Evolutionary conservation across 2,329 filamentous ascomycete genomes (phyloP), one percentile per base, ranked within the genome.

Genomic region (Diaporthe caulivora): DNA sequence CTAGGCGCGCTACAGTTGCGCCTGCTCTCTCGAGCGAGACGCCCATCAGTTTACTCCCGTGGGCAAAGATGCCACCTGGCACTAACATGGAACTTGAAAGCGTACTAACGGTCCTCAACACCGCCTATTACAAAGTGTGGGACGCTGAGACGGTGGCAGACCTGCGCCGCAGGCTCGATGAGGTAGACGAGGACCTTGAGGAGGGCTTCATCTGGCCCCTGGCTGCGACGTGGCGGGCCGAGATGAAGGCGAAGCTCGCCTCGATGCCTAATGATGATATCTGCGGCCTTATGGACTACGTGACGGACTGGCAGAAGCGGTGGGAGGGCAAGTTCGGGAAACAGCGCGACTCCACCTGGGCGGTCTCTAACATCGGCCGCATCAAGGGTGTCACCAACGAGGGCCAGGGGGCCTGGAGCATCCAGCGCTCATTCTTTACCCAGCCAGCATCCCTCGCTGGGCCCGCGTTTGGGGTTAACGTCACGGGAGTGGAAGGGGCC

Each of bases 301-400:
- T 89, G 7, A 53, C 78, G 2, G 84, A 90, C 80, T 87, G 85
- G 80, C 78, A 80, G 51, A 76, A 77, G 1, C 86, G 83, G 74
- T 86, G 85, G 76, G 74, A 77, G 5, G 77, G 78, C 1, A 85
- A 85, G 76, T 77, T 89, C 21, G 87, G 87, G 1, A 78, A 81
- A 70, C 76, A 80, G 17, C 83, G 87, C 13, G 78, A 81, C 2
- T 76, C 77, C 3, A 85, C 86, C 0, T 90, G 87, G 85, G 86
- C 87, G 74, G 77, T 90, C 6, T 89, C 86, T 74, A 91, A 90
- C 76, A 74, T 90, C 7, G 89, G 89, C 1, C 81, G 81, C 18
- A 77, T 87, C n/a, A 77, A 80, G 7, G 70, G 74, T 0, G 62
- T 47, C 13, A 57, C 37, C 13, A 65, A 73, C 9, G 71, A 75